Conservation (phyloP, 768 basidiomycete species). For the Lenzites betulinus region DNA sequence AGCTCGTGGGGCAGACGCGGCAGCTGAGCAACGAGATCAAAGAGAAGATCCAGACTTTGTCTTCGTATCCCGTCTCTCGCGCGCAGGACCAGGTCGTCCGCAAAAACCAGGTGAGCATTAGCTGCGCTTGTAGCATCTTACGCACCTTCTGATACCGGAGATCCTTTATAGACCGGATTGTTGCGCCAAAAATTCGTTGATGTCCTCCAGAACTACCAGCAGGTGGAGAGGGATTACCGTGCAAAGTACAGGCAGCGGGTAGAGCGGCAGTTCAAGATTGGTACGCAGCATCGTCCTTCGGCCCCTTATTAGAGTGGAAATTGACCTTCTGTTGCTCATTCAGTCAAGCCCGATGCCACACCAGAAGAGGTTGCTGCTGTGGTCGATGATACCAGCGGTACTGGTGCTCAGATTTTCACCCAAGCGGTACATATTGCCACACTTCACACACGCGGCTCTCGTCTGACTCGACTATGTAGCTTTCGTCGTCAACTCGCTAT, state of each 20-base stretch:
- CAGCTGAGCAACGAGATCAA: slow-evolving; percentile 70
- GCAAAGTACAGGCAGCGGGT: slow-evolving; percentile 78
- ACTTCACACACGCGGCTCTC: too few species aligned
- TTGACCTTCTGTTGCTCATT: not conserved
- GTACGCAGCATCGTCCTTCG: slow-evolving; percentile 38
- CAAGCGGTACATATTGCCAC: too few species aligned
- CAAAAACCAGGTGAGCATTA: slow-evolving; percentile 65
- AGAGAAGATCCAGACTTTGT: slow-evolving; percentile 68
- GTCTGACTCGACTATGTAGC: slow-evolving; percentile 38
- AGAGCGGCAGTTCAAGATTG: slow-evolving; percentile 87
- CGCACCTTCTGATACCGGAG: too few species aligned
- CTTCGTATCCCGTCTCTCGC: slow-evolving; percentile 62
- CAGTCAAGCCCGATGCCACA: slow-evolving; percentile 92
- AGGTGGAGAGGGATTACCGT: slow-evolving; percentile 79
- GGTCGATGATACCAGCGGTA: slow-evolving; percentile 79
- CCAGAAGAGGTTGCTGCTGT: slow-evolving; percentile 85
- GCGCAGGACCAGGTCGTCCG: slow-evolving; percentile 73
- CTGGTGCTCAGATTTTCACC: slow-evolving; percentile 77
- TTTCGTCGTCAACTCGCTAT: slow-evolving; percentile 78
- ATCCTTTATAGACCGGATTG: slow-evolving; percentile 19
- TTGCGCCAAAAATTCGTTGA: slow-evolving; percentile 66
- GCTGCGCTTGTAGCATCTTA: not conserved
- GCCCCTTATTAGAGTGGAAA: not conserved
- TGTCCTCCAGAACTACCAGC: slow-evolving; percentile 82
- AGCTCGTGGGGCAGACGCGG: slow-evolving; percentile 72